phyloP scores from a whole-genome alignment of 306 rosid genomes.

The Castanospermum australe region DNA sequence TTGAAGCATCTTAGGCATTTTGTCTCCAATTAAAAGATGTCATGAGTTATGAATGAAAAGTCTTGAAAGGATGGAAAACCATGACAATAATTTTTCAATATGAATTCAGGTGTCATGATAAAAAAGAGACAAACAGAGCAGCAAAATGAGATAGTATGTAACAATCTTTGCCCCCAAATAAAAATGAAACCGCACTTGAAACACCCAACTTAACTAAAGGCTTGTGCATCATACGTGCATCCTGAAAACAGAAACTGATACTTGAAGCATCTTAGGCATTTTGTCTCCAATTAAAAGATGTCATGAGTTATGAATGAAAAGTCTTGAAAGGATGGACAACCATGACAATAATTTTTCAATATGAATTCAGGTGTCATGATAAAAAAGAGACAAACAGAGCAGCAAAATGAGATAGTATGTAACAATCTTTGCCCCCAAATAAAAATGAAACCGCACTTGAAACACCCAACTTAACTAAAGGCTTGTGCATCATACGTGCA shows the following conservation, averaged over 20 bases:
- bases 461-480: no score
- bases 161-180: constrained; percentile 37
- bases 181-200: no score
- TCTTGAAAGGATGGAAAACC: not conserved
- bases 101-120: not conserved
- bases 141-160: not conserved
- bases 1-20: constrained; percentile 8
- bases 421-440: constrained; percentile 36
- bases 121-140: not conserved
- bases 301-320: no score
- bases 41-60: not conserved
- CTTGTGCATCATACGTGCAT: no score
- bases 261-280: no score
- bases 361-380: not conserved
- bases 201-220: no score
- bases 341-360: not conserved
- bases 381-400: not conserved
- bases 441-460: no score
- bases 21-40: not conserved
- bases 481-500: no score
- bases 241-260: no score
- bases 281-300: no score
- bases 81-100: not conserved
- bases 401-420: not conserved
- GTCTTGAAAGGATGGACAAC: no score